Percentiles rank a stretch among this genome's conserved stretches.
These are phyloP conservation scores for Solanum boliviense DNA, from an alignment of 257 asterid species.

Conservation along the genomic window DNA sequence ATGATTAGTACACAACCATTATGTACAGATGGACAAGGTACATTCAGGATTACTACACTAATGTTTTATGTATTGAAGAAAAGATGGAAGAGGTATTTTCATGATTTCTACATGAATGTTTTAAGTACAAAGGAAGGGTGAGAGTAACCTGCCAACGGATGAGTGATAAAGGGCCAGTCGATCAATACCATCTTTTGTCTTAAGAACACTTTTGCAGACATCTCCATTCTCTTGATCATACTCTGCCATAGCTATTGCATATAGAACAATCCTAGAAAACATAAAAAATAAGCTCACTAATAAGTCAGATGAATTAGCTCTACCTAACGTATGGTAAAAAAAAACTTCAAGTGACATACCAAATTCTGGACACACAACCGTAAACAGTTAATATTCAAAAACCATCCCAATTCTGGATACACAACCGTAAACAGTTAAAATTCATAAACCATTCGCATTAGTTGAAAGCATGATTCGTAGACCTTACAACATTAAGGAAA, in stretches of 20 bases:
- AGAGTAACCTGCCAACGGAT: slow-evolving; percentile 72
- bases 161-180: slow-evolving; percentile 65
- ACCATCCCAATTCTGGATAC: not conserved
- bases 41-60: not conserved
- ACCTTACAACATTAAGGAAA: not conserved
- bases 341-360: not conserved
- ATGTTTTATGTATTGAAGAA: not conserved
- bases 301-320: not conserved
- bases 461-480: not conserved
- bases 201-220: slow-evolving; percentile 40
- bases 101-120: not conserved
- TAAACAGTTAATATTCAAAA: not conserved
- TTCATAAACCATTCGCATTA: not conserved
- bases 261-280: slow-evolving; percentile 61
- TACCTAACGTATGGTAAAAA: not conserved
- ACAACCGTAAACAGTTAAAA: not conserved
- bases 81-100: not conserved
- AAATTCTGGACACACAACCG: not conserved
- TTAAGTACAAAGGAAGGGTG: not conserved
- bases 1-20: not conserved
- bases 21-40: not conserved
- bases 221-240: slow-evolving; percentile 56
- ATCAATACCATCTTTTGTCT: slow-evolving; percentile 59
- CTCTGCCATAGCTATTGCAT: slow-evolving; percentile 69
- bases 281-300: not conserved